phyloP scores from a whole-genome alignment of 2,329 filamentous ascomycete species.

The Parastagonospora avenae region DNA sequence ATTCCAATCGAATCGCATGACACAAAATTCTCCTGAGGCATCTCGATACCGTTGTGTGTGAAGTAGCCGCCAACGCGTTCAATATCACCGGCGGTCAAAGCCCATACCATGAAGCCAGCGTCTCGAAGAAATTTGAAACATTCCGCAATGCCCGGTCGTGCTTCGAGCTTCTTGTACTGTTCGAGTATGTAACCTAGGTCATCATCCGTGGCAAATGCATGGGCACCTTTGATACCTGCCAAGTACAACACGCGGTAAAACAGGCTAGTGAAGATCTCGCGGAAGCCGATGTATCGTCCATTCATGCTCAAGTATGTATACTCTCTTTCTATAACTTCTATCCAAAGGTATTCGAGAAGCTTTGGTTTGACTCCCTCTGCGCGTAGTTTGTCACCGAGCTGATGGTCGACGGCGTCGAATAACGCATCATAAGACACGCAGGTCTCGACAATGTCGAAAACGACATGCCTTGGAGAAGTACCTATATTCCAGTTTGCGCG shows the following conservation, averaged over 20 bases:
- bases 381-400: conserved; percentile 50
- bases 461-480: conserved; percentile 25
- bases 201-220: conserved; percentile 49
- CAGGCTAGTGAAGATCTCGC: conserved; percentile 49
- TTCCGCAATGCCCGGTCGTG: conserved; percentile 50
- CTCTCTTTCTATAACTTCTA: conserved; percentile 55
- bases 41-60: conserved; percentile 53
- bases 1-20: conserved; percentile 57
- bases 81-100: conserved; percentile 58
- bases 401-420: conserved; percentile 48
- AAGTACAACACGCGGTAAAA: conserved; percentile 58
- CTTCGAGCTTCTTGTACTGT: conserved; percentile 40
- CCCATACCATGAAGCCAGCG: conserved; percentile 60
- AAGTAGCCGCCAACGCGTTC: conserved; percentile 60
- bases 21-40: conserved; percentile 58
- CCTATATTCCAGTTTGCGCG: too few species aligned
- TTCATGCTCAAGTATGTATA: conserved; percentile 57
- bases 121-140: conserved; percentile 51
- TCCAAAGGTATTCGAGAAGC: conserved; percentile 55
- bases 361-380: conserved; percentile 48
- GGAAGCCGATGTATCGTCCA: conserved; percentile 52
- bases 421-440: conserved; percentile 55
- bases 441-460: conserved; percentile 57
- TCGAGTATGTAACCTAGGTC: conserved; percentile 50
- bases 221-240: conserved; percentile 52